Evolutionary conservation across 2,329 filamentous ascomycete species (phyloP), one percentile per base, ranked within the genome.

Genomic region (Alternaria conjuncta): DNA sequence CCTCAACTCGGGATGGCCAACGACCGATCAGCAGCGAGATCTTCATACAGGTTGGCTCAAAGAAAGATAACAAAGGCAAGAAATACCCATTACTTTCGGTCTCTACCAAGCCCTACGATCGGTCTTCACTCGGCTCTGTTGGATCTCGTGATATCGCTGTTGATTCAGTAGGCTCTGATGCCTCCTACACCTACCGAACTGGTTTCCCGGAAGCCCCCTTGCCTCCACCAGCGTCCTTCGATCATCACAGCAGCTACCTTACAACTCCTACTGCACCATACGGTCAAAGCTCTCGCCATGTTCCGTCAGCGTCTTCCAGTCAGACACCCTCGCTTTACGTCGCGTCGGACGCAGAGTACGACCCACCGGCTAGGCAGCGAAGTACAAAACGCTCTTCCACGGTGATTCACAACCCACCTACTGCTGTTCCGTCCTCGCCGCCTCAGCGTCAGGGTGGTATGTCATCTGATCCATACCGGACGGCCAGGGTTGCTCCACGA

Each of bases 111-210:
- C 36, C 58, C 8, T 69, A 67, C 63, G 75, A 79, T 44, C 73
- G 76, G 5, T 65, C 71, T 0, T 79, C 77, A 8, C 59, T 73
- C 5, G 71, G 64, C 21, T 75, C 71, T 2, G 60, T 69, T 32
- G 64, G 50, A 8, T 75, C 73, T 5, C 72, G 70, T 45, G 75
- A 78, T 8, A 55, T 65, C 3, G 69, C 68, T 18, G 45, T 75
- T 23, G 75, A 79, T 3, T 78, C 74, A 8, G 69, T 71, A 25
- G 72, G 69, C 32, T 79, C 76, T 0, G 75, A 78, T 44, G 72
- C 69, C 13, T 78, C 76, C 6, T 74, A 73, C 55, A 71, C 71
- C 5, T 55, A 78, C 12, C 71, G 72, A 7, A 79, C 77, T 23
- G 77, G 77, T 5, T 75, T 71, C 15, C 73, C 75, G n/a, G 77